These are phyloP conservation scores for Fusarium humuli DNA, from an alignment of 2,329 filamentous ascomycete species.

Conservation along the genomic window DNA sequence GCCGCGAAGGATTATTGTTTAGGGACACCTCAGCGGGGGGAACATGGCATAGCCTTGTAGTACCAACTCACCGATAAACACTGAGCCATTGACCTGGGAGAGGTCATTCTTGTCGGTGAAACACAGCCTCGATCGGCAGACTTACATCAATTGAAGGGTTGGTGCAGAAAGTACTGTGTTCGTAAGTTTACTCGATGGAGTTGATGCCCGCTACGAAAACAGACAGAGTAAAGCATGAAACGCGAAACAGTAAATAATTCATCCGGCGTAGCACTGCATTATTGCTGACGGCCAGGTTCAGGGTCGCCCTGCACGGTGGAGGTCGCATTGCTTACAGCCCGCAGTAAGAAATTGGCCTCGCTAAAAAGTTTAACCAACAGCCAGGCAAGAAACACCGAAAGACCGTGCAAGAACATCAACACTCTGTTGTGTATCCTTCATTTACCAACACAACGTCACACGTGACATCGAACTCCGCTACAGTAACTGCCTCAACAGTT, in stretches of 20 bases:
- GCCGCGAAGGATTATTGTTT: background rate
- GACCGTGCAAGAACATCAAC: background rate
- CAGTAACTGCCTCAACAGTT: constrained; percentile 23
- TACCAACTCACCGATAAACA: background rate
- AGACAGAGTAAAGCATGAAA: background rate
- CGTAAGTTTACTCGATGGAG: background rate
- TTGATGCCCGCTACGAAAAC: background rate
- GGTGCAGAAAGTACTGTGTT: background rate
- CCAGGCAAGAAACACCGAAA: background rate
- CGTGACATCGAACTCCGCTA: constrained; percentile 25
- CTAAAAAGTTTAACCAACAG: background rate
- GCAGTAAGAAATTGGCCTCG: background rate
- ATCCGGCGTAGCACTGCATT: background rate
- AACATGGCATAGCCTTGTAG: constrained; percentile 3
- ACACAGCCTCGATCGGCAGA: background rate
- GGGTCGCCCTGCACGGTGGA: background rate
- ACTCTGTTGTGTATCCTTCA: background rate
- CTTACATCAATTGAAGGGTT: constrained; percentile 7
- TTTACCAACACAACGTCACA: background rate
- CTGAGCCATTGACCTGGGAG: background rate
- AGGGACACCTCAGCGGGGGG: background rate
- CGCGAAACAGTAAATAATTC: constrained; percentile 2
- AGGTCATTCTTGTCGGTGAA: constrained; percentile 4
- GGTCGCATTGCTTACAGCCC: background rate
- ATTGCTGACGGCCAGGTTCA: background rate